Evolutionary conservation across 805 yeast genomes (phyloP).

Genomic region (Lachancea mirantina): DNA sequence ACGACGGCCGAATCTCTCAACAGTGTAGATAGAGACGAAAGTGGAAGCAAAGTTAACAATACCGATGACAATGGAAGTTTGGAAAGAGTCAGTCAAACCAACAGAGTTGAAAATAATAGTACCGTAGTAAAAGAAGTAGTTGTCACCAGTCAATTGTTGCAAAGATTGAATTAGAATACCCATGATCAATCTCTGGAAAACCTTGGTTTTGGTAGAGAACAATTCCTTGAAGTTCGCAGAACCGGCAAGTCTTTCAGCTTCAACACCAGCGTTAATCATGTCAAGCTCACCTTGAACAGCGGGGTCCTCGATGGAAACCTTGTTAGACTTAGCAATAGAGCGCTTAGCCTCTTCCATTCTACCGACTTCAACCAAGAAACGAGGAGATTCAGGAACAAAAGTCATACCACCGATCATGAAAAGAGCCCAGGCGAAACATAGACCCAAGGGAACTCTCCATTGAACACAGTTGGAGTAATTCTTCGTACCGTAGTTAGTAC

Average conservation of each 20-base stretch:
- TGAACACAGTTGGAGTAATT: constrained; percentile 55
- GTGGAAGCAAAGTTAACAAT: constrained; percentile 54
- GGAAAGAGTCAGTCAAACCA: constrained; percentile 50
- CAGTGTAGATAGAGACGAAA: constrained; percentile 41
- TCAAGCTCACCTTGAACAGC: constrained; percentile 52
- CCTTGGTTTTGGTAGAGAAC: constrained; percentile 59
- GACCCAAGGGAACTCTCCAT: constrained; percentile 69
- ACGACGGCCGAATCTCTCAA: constrained; percentile 51
- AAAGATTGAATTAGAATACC: constrained; percentile 53
- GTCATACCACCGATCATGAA: constrained; percentile 33
- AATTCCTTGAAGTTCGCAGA: constrained; percentile 59
- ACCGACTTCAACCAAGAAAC: constrained; percentile 51
- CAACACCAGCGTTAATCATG: constrained; percentile 51
- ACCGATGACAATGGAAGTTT: constrained; percentile 54
- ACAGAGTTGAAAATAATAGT: constrained; percentile 55
- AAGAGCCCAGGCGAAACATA: constrained; percentile 43
- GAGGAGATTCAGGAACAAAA: constrained; percentile 68
- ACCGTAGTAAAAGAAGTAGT: constrained; percentile 63
- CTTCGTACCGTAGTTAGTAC: constrained; percentile 63
- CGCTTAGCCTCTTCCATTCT: constrained; percentile 54
- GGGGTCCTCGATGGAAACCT: constrained; percentile 45
- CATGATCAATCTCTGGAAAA: constrained; percentile 38
- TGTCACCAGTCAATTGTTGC: constrained; percentile 62
- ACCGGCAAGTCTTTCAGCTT: constrained; percentile 54
- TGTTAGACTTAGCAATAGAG: constrained; percentile 54